These are phyloP conservation scores for Colletotrichum magnum DNA, from an alignment of 2,329 filamentous ascomycete genomes.

Conservation along the genomic window DNA sequence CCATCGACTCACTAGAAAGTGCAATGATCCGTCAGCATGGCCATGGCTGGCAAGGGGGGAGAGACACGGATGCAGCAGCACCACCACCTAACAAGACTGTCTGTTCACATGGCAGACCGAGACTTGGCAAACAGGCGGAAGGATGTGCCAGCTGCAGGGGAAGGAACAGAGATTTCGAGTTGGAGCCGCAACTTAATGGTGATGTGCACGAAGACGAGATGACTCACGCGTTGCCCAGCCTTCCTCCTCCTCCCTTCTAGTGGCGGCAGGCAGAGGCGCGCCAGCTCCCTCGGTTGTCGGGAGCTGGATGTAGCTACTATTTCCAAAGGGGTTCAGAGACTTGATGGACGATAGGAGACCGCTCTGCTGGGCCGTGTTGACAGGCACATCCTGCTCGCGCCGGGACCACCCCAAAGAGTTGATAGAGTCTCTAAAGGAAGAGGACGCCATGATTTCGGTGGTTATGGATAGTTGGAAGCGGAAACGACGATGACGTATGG, in stretches of 20 bases:
- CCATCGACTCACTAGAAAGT: constrained; percentile 89
- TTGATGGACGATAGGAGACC: constrained; percentile 86
- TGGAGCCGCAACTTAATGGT: constrained; percentile 39
- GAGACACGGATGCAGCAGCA: constrained; percentile 43
- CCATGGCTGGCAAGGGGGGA: constrained; percentile 44
- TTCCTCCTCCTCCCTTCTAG: constrained; percentile 92
- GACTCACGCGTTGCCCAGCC: constrained; percentile 94
- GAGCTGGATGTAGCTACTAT: constrained; percentile 89
- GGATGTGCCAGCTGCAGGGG: constrained; percentile 64
- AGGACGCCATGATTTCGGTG: constrained; percentile 78
- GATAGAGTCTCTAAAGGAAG: constrained; percentile 93
- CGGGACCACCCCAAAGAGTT: constrained; percentile 96
- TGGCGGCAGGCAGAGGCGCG: constrained; percentile 88
- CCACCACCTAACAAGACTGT: constrained; percentile 21
- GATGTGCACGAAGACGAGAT: constrained; percentile 42
- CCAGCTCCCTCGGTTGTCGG: constrained; percentile 87
- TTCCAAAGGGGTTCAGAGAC: constrained; percentile 88
- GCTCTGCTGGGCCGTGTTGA: constrained; percentile 78
- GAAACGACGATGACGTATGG: constrained; percentile 21
- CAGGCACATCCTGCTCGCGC: constrained; percentile 81
- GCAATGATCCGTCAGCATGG: constrained; percentile 48
- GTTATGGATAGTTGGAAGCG: not conserved
- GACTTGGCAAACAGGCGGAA: constrained; percentile 54
- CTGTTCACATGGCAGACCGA: constrained; percentile 55
- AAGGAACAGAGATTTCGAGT: constrained; percentile 38